Evolutionary conservation across 371 early-diverging fungal species (phyloP).

Genomic region (Syncephalastrum racemosum): DNA sequence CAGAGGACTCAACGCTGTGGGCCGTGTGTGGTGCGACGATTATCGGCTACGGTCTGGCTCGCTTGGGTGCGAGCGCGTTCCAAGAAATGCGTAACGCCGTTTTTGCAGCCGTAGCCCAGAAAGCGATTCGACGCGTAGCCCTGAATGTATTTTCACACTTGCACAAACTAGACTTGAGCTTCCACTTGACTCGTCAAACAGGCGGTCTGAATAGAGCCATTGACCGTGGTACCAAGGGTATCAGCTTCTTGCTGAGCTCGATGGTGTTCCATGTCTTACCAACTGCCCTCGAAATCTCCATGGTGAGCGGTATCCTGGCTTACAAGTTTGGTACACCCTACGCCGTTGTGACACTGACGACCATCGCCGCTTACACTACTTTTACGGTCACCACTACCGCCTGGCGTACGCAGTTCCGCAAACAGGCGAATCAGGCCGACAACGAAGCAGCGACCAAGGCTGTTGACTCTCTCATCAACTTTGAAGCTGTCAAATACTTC

Average conservation of each 20-base stretch:
- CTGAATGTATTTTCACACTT: constrained; percentile 87
- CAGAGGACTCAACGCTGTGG: constrained; percentile 63
- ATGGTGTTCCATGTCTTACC: constrained; percentile 94
- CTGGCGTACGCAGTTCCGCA: constrained; percentile 86
- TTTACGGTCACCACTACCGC: constrained; percentile 86
- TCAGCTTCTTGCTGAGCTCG: constrained; percentile 88
- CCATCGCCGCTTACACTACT: constrained; percentile 84
- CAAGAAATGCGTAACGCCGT: constrained; percentile 93
- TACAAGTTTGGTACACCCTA: constrained; percentile 83
- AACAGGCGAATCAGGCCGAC: constrained; percentile 91
- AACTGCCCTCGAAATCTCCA: constrained; percentile 90
- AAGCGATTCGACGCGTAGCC: constrained; percentile 88
- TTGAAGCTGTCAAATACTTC: constrained; percentile 96
- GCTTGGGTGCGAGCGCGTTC: constrained; percentile 81
- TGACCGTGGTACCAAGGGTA: constrained; percentile 98
- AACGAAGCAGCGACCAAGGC: constrained; percentile 91
- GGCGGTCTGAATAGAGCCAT: constrained; percentile 95
- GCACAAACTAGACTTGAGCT: constrained; percentile 80
- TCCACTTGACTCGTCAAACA: constrained; percentile 90
- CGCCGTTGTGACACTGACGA: constrained; percentile 82
- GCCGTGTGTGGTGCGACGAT: constrained; percentile 84
- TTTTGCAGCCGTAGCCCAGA: constrained; percentile 93
- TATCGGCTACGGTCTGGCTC: constrained; percentile 91
- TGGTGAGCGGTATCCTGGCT: constrained; percentile 93
- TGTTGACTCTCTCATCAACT: constrained; percentile 92